These are phyloP conservation scores for Solanum peruvianum DNA, from an alignment of 257 asterid species.

Conservation along the genomic window DNA sequence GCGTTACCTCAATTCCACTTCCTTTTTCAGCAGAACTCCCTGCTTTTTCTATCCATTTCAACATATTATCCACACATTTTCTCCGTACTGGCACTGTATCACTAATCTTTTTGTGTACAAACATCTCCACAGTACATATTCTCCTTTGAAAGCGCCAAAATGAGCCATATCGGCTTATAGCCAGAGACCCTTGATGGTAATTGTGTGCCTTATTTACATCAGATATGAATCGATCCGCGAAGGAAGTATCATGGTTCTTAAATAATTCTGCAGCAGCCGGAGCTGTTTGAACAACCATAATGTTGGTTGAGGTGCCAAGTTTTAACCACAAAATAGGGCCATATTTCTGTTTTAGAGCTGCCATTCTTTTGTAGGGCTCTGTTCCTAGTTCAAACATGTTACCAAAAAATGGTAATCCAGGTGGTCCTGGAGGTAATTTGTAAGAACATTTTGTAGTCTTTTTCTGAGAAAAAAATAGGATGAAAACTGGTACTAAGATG, in stretches of 20 bases:
- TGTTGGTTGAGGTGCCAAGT: constrained; percentile 29
- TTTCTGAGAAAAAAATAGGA: no score
- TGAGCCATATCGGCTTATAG: constrained; percentile 41
- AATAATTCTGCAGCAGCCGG: constrained; percentile 9
- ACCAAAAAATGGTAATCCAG: no score
- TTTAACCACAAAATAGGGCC: constrained; percentile 38
- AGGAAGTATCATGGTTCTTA: constrained; percentile 39
- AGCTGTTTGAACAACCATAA: constrained; percentile 20
- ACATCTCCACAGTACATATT: constrained; percentile 45
- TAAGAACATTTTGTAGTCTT: no score
- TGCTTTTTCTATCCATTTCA: constrained; percentile 30
- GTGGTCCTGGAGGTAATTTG: no score
- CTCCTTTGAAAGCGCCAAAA: constrained; percentile 50
- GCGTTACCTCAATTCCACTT: constrained; percentile 20
- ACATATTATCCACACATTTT: constrained; percentile 32
- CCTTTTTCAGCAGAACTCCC: not conserved
- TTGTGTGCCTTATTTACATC: constrained; percentile 30
- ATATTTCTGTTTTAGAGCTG: not conserved
- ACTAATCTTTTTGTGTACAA: constrained; percentile 21
- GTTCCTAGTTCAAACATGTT: no score
- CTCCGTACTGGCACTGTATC: constrained; percentile 29
- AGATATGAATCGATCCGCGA: constrained; percentile 22
- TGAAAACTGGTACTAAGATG: no score
- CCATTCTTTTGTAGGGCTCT: no score
- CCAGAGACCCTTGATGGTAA: constrained; percentile 31